Evolutionary conservation across 108 stramenopile genomes (phyloP).

Genomic region (Discostella stelligeroides): DNA sequence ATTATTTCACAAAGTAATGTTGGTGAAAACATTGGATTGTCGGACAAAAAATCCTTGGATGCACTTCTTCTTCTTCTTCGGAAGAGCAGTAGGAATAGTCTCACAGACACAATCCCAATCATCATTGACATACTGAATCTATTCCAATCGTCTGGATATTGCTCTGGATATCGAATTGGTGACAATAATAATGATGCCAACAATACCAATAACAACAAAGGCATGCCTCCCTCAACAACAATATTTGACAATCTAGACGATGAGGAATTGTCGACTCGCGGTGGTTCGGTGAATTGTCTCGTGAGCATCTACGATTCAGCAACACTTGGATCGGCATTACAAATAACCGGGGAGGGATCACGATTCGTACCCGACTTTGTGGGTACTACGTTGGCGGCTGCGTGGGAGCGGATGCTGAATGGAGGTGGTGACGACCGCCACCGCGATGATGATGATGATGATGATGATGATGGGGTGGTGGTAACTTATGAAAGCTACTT

Average conservation of each 20-base stretch:
- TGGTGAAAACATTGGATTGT: constrained; percentile 17
- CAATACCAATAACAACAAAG: neutral
- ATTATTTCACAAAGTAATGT: no score
- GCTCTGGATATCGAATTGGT: constrained; percentile 45
- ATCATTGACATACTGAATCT: constrained; percentile 55
- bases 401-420: constrained; percentile 60
- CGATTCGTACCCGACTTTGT: constrained; percentile 82
- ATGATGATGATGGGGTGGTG: constrained; percentile 17
- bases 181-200: constrained; percentile 45
- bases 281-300: constrained; percentile 70
- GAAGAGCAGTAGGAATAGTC: constrained; percentile 11
- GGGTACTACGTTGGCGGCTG: constrained; percentile 71
- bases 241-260: constrained; percentile 85
- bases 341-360: constrained; percentile 84
- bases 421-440: constrained; percentile 13
- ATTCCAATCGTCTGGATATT: constrained; percentile 56
- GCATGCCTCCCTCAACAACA: neutral
- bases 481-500: constrained; percentile 78
- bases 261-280: constrained; percentile 46
- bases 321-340: constrained; percentile 68
- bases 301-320: constrained; percentile 74
- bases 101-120: constrained; percentile 55
- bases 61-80: no score
- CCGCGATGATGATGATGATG: no score
- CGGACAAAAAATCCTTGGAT: constrained; percentile 27